Evolutionary conservation across 2,329 filamentous ascomycete species (phyloP), one percentile per base, ranked within the genome.

Genomic region (Colletotrichum lupini): DNA sequence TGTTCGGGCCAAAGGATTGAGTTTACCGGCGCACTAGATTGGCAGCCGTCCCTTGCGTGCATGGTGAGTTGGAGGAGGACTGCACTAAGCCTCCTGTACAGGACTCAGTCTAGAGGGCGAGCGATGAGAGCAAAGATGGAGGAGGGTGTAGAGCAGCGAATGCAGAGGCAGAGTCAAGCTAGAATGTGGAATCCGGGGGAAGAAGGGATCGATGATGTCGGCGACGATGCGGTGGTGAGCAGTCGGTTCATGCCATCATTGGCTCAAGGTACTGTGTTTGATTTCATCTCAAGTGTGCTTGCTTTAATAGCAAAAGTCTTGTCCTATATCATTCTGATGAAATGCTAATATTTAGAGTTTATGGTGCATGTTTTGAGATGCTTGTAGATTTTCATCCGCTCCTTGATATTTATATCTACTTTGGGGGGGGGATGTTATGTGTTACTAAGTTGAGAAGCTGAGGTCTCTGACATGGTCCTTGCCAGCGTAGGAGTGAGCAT

Each of bases 231-330:
- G 19, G 32, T n/a, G 42, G 19, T 11, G 42, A 22, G 42, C 42
- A 55, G 52, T 55, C 52, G 24, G n/a, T 49, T 49, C 66, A 60
- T 22, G 28, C 60, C 7, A 30, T 16, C 32, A 60, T 65, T 61
- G 55, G 53, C 19, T 53, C 57, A 49, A 24, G 7, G 22, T 8
- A 37, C 4, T 2, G 42, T 35, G 19, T 24, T 30, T 22, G 30
- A 16, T 53, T 58, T 69, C 70, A 37, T 73, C 60, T 32, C 35
- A 37, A 58, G 46, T 57, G 16, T 42, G 37, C 37, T 60, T 26
- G 16, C 24, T 28, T 32, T 24, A 24, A 3, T 4, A 30, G n/a
- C 19, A 35, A 26, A 30, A 9, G 19, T 19, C n/a, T 37, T 64
- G 28, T 3, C 30, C 46, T 64, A 37, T 26, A 63, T 63, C n/a